These are phyloP conservation scores for Microstegium vimineum DNA, from an alignment of 176 grass and related monocot species.

Conservation along the genomic window DNA sequence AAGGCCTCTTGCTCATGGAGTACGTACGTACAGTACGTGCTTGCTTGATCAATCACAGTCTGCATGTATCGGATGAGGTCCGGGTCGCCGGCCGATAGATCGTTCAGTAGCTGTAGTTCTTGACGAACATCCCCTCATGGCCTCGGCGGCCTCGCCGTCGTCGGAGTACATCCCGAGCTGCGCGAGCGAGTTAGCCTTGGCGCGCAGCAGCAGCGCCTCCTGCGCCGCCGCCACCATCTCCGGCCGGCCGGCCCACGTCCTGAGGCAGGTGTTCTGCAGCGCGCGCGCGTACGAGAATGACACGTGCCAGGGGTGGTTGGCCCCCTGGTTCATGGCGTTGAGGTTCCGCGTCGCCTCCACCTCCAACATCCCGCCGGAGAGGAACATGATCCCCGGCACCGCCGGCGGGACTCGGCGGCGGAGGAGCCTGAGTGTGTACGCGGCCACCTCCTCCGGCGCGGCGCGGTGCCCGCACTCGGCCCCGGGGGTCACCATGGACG, in stretches of 20 bases:
- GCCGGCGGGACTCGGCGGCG: constrained; percentile 65
- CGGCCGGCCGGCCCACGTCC: constrained; percentile 62
- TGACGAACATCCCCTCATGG: constrained; percentile 68
- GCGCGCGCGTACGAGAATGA: constrained; percentile 78
- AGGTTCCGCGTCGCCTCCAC: constrained; percentile 73
- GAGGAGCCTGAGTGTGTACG: constrained; percentile 67
- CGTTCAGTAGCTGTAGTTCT: constrained; percentile 78
- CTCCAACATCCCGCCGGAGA: constrained; percentile 74
- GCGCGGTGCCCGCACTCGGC: constrained; percentile 52
- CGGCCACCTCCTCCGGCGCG: constrained; percentile 55
- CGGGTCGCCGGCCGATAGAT: too few species aligned
- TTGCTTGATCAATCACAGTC: too few species aligned
- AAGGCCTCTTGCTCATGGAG: too few species aligned
- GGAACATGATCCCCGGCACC: constrained; percentile 78
- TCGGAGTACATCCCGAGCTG: constrained; percentile 69
- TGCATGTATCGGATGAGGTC: too few species aligned
- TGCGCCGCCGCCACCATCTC: constrained; percentile 71
- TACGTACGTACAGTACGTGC: too few species aligned
- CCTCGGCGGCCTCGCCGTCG: constrained; percentile 70
- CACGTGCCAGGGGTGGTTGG: constrained; percentile 74
- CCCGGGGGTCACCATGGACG: constrained; percentile 76
- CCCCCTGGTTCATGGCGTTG: constrained; percentile 77
- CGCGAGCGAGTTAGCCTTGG: constrained; percentile 68
- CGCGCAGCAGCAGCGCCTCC: constrained; percentile 53
- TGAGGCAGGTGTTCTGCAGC: constrained; percentile 84